Percentiles rank a stretch among this genome's conserved stretches.
Conservation (phyloP, 495 filamentous ascomycete genomes). For the Tirmania nivea region DNA sequence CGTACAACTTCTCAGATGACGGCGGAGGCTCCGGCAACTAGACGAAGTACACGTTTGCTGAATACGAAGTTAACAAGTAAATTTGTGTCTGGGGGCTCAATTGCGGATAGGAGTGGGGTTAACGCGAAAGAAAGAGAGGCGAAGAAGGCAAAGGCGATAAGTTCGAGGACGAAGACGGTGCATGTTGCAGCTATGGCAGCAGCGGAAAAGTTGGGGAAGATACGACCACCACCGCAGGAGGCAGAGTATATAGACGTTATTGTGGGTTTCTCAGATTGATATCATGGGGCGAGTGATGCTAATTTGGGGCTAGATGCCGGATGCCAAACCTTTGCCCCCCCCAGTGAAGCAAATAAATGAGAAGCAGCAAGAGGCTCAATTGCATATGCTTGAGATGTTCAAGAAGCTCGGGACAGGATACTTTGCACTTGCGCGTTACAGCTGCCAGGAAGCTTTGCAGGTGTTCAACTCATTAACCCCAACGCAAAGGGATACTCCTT, state of each 20-base stretch:
- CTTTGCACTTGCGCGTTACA: slow-evolving; percentile 52
- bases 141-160: slow-evolving; percentile 13
- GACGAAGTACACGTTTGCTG: slow-evolving; percentile 15
- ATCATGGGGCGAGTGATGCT: background rate
- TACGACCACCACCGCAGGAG: no score
- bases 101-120: slow-evolving; percentile 10
- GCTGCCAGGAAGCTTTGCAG: slow-evolving; percentile 51
- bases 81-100: slow-evolving; percentile 12
- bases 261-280: slow-evolving; percentile 9
- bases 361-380: slow-evolving; percentile 54
- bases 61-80: slow-evolving; percentile 19
- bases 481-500: slow-evolving; percentile 77
- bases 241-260: slow-evolving; percentile 13
- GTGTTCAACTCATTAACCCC: slow-evolving; percentile 45
- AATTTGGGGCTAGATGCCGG: slow-evolving; percentile 10
- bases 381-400: slow-evolving; percentile 59
- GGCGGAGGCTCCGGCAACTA: slow-evolving; percentile 25
- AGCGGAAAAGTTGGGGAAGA: slow-evolving; percentile 11
- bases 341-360: slow-evolving; percentile 6
- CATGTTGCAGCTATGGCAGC: slow-evolving; percentile 6
- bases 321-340: slow-evolving; percentile 20
- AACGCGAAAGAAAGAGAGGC: slow-evolving; percentile 20
- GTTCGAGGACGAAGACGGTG: slow-evolving; percentile 5
- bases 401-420: slow-evolving; percentile 63
- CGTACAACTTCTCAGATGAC: slow-evolving; percentile 13